Percentiles rank a stretch among this genome's conserved stretches.
These are phyloP conservation scores for Malus asiatica DNA, from an alignment of 306 rosid species.

Conservation along the genomic window DNA sequence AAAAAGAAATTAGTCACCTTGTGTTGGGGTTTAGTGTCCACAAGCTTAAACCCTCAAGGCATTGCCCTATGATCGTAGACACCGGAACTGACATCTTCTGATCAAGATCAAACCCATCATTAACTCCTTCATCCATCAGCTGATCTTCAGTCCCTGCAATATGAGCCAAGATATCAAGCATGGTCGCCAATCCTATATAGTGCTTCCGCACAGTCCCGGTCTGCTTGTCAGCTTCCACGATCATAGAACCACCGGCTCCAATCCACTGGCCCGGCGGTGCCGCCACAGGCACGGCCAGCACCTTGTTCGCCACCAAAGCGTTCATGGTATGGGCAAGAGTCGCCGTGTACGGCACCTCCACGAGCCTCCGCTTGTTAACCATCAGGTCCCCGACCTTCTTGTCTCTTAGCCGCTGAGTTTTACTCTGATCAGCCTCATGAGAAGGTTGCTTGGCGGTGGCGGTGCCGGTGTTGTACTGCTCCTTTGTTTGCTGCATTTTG, in stretches of 20 bases:
- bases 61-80: slow-evolving; percentile 62
- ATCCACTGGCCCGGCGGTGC: slow-evolving; percentile 96
- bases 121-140: slow-evolving; percentile 10
- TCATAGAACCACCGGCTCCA: slow-evolving; percentile 89
- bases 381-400: slow-evolving; percentile 55
- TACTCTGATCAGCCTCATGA: slow-evolving; percentile 9
- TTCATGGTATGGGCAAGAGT: slow-evolving; percentile 71
- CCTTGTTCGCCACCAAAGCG: slow-evolving; percentile 57
- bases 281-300: slow-evolving; percentile 78
- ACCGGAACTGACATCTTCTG: slow-evolving; percentile 55
- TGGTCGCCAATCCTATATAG: slow-evolving; percentile 82
- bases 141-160: slow-evolving; percentile 56
- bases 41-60: slow-evolving; percentile 67
- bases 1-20: slow-evolving; percentile 29
- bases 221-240: slow-evolving; percentile 69
- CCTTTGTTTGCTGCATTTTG: slow-evolving; percentile 30
- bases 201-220: slow-evolving; percentile 60
- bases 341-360: slow-evolving; percentile 88
- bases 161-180: slow-evolving; percentile 80
- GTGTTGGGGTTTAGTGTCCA: slow-evolving; percentile 86
- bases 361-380: slow-evolving; percentile 53
- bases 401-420: slow-evolving; percentile 19
- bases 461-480: neutral
- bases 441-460: slow-evolving; percentile 3
- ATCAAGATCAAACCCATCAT: slow-evolving; percentile 41